A percentile compares a stretch with the other conserved stretches of the same genome.
phyloP scores from a whole-genome alignment of 2,329 filamentous ascomycete genomes.

The Aspergillus felis region DNA sequence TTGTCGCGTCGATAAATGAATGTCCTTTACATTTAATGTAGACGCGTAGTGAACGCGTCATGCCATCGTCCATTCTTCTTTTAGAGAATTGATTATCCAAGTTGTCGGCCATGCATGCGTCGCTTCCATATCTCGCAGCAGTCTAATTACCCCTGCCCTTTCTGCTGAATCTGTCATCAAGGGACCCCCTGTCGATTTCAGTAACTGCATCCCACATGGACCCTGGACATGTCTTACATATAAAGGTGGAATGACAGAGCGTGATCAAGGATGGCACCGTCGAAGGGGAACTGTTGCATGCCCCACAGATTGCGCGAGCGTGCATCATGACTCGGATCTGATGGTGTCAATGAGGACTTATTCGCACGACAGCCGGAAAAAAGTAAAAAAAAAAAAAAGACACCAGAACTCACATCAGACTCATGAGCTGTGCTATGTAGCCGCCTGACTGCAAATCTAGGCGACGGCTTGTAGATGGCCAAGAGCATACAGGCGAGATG shows the following conservation, averaged over 20 bases:
- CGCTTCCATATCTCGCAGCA: conserved; percentile 10
- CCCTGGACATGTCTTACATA: conserved; percentile 1
- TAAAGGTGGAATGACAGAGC: conserved; percentile 11
- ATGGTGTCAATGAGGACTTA: too few relatives aligned
- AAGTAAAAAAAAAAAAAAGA: too few relatives aligned
- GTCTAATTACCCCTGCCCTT: conserved; percentile 6
- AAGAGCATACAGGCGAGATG: conserved; percentile 11
- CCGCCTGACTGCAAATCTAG: conserved; percentile 7
- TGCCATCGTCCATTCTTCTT: conserved; percentile 9
- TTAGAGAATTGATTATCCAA: conserved; percentile 9
- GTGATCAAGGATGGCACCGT: conserved; percentile 11
- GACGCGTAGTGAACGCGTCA: too few relatives aligned
- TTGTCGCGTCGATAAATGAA: too few relatives aligned
- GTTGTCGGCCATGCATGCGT: conserved; percentile 8
- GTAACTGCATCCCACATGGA: too few relatives aligned
- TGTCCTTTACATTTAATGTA: too few relatives aligned
- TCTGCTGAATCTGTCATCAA: conserved; percentile 6
- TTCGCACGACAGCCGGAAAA: too few relatives aligned
- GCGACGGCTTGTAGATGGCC: conserved; percentile 8
- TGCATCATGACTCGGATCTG: conserved; percentile 7
- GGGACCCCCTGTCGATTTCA: too few relatives aligned
- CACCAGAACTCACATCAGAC: too few relatives aligned
- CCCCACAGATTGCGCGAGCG: conserved; percentile 9
- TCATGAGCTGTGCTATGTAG: too few relatives aligned
- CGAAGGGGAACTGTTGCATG: conserved; percentile 10